These are phyloP conservation scores for Neonectria sp. DNA, from an alignment of 2,329 filamentous ascomycete genomes.

Conservation along the genomic window DNA sequence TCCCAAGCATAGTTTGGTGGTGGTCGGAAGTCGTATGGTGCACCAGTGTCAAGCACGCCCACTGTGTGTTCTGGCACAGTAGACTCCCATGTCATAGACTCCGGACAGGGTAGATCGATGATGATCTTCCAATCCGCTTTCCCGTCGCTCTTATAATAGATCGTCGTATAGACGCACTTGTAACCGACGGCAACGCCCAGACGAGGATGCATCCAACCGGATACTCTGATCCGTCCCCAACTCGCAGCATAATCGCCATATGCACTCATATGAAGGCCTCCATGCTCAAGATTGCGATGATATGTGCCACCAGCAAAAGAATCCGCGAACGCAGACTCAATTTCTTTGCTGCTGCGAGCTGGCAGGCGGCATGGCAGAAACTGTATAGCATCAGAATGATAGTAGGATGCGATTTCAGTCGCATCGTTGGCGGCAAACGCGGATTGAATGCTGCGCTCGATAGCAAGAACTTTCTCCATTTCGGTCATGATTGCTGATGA, in stretches of 20 bases:
- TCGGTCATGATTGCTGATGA: not conserved
- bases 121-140: not conserved
- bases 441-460: not conserved
- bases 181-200: not conserved
- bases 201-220: not conserved
- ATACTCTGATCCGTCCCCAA: not conserved
- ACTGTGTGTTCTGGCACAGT: not conserved
- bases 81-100: not conserved
- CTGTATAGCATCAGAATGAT: not conserved
- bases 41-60: not conserved
- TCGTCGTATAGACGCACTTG: not conserved
- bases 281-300: not conserved
- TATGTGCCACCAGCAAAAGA: not conserved
- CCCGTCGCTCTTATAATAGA: not conserved
- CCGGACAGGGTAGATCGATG: not conserved
- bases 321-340: not conserved
- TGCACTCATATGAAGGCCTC: not conserved
- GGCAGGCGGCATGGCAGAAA: not conserved
- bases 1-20: not conserved
- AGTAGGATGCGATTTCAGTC: not conserved
- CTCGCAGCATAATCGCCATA: not conserved
- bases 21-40: not conserved
- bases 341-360: not conserved
- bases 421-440: not conserved
- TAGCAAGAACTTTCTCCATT: not conserved